A percentile compares a stretch with the other conserved stretches of the same genome.
Conservation (phyloP, 768 basidiomycete species). For the Termitomyces sp. region DNA sequence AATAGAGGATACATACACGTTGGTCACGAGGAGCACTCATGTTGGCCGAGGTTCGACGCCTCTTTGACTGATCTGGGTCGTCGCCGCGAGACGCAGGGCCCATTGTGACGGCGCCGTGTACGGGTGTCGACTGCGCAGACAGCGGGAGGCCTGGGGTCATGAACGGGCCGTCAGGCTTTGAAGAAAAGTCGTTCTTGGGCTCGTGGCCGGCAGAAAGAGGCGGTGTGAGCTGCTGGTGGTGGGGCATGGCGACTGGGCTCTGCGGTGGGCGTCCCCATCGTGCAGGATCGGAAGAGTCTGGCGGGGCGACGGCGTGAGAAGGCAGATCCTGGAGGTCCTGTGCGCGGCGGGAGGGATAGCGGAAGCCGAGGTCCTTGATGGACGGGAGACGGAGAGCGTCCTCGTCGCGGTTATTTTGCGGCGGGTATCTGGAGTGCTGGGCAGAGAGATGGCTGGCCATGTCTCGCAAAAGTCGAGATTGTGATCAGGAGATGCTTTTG, state of each 20-base stretch:
- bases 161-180: slow-evolving; percentile 49
- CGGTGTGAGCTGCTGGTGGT: slow-evolving; percentile 45
- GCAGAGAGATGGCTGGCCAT: slow-evolving; percentile 38
- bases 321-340: slow-evolving; percentile 26
- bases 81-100: slow-evolving; percentile 30
- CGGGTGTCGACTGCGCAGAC: slow-evolving; percentile 36
- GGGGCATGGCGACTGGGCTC: slow-evolving; percentile 21
- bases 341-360: slow-evolving; percentile 26
- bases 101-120: slow-evolving; percentile 32
- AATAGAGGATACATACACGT: slow-evolving; percentile 35
- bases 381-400: slow-evolving; percentile 54
- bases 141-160: slow-evolving; percentile 41
- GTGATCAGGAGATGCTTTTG: slow-evolving; percentile 39
- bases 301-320: slow-evolving; percentile 16
- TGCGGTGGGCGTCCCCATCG: slow-evolving; percentile 29
- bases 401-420: slow-evolving; percentile 35
- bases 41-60: slow-evolving; percentile 35
- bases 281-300: slow-evolving; percentile 17
- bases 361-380: slow-evolving; percentile 69
- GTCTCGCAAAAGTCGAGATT: slow-evolving; percentile 42
- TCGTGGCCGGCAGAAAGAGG: slow-evolving; percentile 43
- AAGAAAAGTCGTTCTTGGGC: slow-evolving; percentile 34
- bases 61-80: slow-evolving; percentile 35
- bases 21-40: slow-evolving; percentile 37
- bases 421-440: slow-evolving; percentile 34